These are phyloP conservation scores for Spiraea crenata DNA, from an alignment of 331 rosid genomes.

Conservation along the genomic window DNA sequence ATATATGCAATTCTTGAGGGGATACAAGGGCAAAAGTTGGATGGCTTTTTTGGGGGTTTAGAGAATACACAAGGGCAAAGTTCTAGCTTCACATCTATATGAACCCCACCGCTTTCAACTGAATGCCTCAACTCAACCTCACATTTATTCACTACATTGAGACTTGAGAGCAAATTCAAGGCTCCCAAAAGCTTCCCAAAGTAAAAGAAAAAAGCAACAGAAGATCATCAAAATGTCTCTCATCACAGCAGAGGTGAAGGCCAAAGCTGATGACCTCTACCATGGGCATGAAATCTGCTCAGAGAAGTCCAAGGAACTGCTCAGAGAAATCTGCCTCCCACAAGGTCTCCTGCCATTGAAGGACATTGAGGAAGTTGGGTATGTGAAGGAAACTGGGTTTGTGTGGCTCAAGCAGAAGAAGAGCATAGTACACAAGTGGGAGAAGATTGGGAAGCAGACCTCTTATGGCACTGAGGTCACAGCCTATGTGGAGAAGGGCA, in stretches of 20 bases:
- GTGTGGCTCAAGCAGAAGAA: conserved; percentile 90
- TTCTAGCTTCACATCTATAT: conserved; percentile 25
- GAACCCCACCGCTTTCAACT: conserved; percentile 1
- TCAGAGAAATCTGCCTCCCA: conserved; percentile 58
- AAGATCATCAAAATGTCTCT: conserved; percentile 44
- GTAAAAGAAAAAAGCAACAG: too few species aligned
- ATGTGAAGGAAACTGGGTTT: conserved; percentile 55
- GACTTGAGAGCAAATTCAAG: background rate
- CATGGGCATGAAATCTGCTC: conserved; percentile 64
- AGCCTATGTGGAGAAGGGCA: conserved; percentile 51
- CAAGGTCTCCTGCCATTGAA: conserved; percentile 70
- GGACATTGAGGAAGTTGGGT: conserved; percentile 76
- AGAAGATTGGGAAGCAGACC: conserved; percentile 63
- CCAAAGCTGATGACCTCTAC: conserved; percentile 65
- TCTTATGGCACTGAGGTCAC: conserved; percentile 67
- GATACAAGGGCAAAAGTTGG: background rate
- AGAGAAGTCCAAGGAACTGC: conserved; percentile 46
- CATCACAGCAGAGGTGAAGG: conserved; percentile 43
- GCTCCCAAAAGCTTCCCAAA: background rate
- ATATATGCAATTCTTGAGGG: background rate
- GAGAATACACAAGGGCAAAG: conserved; percentile 31
- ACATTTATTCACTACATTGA: background rate
- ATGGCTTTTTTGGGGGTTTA: conserved; percentile 30
- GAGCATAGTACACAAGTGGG: conserved; percentile 62
- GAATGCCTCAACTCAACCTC: background rate